Evolutionary conservation across 352 stramenopile species (phyloP).

Genomic region (Phytophthora sojae): DNA sequence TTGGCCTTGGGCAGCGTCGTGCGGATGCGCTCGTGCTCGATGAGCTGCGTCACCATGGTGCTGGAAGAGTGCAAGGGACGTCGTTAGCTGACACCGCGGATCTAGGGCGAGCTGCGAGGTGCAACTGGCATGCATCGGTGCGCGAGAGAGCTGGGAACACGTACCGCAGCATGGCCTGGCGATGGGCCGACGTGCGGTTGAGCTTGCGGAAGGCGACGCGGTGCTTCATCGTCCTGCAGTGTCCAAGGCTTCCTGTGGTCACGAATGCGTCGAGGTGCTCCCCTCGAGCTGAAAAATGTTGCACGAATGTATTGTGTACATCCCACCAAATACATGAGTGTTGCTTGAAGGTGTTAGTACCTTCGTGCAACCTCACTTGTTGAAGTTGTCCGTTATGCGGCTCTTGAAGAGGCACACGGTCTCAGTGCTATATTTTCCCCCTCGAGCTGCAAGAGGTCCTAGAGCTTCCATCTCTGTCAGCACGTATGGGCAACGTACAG

Average conservation of each 20-base stretch:
- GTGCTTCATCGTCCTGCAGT: slow-evolving; percentile 72
- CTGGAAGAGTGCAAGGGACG: slow-evolving; percentile 34
- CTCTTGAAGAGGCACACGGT: slow-evolving; percentile 36
- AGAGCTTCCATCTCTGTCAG: not conserved
- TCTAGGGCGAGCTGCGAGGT: not conserved
- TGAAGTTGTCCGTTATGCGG: slow-evolving; percentile 27
- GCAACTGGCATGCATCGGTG: not conserved
- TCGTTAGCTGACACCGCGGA: slow-evolving; percentile 9
- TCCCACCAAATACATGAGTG: not conserved
- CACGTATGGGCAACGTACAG: slow-evolving; percentile 77
- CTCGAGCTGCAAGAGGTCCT: not conserved
- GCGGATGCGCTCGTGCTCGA: slow-evolving; percentile 98
- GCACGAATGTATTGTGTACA: not conserved
- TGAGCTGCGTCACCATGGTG: slow-evolving; percentile 97
- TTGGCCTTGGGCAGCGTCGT: slow-evolving; percentile 98
- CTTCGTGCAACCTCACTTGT: slow-evolving; percentile 1
- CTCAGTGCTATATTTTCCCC: slow-evolving; percentile 7
- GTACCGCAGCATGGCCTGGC: slow-evolving; percentile 96
- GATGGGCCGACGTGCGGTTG: slow-evolving; percentile 93
- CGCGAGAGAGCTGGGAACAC: slow-evolving; percentile 14
- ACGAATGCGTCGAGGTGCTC: slow-evolving; percentile 16
- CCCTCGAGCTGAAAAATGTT: slow-evolving; percentile 12
- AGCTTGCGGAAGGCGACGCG: slow-evolving; percentile 91
- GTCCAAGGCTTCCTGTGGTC: slow-evolving; percentile 31
- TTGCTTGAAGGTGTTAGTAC: not conserved